Percentiles rank a stretch among this genome's conserved stretches.
phyloP scores from a whole-genome alignment of 2,329 filamentous ascomycete genomes.

The Trichoderma pleuroti region DNA sequence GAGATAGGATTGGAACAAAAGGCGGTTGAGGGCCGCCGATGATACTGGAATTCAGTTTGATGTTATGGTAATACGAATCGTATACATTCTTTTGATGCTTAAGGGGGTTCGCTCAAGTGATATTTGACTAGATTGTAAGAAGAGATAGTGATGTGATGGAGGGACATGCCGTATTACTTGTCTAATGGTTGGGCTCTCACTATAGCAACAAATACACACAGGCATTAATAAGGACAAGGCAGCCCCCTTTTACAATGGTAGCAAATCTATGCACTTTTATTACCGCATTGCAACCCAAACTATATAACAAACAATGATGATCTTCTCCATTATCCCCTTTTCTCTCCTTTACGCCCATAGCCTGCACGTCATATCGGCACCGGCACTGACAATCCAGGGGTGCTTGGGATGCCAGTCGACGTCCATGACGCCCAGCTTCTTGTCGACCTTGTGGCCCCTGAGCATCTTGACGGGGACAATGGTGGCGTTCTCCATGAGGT shows the following conservation, averaged over 20 bases:
- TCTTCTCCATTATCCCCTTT: not conserved
- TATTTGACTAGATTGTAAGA: not conserved
- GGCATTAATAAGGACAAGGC: not conserved
- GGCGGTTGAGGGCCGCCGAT: not conserved
- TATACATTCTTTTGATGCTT: not conserved
- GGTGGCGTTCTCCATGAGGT: constrained; percentile 92
- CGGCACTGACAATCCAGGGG: constrained; percentile 91
- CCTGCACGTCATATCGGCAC: constrained; percentile 87
- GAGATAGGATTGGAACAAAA: not conserved
- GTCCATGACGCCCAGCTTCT: constrained; percentile 85
- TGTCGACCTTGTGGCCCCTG: constrained; percentile 81
- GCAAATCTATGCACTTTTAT: constrained; percentile 11
- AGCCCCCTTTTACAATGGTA: not conserved
- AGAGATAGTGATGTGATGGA: not conserved
- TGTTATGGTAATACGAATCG: not conserved
- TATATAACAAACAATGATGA: not conserved
- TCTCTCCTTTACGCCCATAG: constrained; percentile 65
- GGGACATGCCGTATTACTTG: not conserved
- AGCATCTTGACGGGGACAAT: constrained; percentile 96
- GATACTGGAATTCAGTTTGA: not conserved
- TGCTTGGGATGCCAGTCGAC: constrained; percentile 94
- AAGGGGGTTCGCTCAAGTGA: not conserved
- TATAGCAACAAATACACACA: not conserved
- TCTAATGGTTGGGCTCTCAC: not conserved
- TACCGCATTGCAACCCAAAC: constrained; percentile 1